Percentiles rank a stretch among this genome's conserved stretches.
Evolutionary conservation across 2,329 filamentous ascomycete genomes (phyloP).

Genomic region (Colletotrichum sp.): DNA sequence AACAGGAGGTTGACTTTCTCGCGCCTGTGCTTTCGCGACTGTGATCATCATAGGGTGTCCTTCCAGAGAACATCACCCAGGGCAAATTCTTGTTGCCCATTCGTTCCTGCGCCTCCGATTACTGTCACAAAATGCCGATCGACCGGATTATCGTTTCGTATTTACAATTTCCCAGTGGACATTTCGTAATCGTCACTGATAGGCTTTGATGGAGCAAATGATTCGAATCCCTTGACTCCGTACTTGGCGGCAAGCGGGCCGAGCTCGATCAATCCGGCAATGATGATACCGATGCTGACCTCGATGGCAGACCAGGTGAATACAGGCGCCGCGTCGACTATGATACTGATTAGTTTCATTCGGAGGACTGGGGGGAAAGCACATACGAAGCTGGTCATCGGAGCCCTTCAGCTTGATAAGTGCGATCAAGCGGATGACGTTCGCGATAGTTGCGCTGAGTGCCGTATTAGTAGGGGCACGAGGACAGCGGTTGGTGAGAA

Average conservation of each 20-base stretch:
- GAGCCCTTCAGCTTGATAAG: not conserved
- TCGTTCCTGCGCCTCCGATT: not conserved
- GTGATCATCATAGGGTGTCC: not conserved
- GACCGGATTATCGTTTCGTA: not conserved
- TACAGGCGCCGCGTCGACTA: slow-evolving; percentile 9
- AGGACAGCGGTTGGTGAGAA: fast-evolving
- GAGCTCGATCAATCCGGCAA: slow-evolving; percentile 7
- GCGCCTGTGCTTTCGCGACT: not conserved
- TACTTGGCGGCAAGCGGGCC: slow-evolving; percentile 14
- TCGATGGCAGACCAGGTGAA: slow-evolving; percentile 13
- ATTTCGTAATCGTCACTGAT: not conserved
- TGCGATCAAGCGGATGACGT: slow-evolving; percentile 6
- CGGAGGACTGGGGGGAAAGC: fast-evolving
- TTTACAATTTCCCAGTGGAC: not conserved
- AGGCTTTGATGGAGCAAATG: not conserved
- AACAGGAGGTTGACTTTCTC: not conserved
- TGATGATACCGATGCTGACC: slow-evolving; percentile 12
- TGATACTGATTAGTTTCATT: not conserved
- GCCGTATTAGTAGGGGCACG: not conserved
- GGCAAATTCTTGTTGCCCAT: not conserved
- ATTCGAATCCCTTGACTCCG: not conserved
- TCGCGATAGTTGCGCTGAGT: slow-evolving; percentile 1
- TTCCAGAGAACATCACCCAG: not conserved
- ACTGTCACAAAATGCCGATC: no score
- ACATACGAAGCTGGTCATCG: not conserved